Evolutionary conservation across 2,329 filamentous ascomycete species (phyloP).

Genomic region (Chalaropsis ovoidea): DNA sequence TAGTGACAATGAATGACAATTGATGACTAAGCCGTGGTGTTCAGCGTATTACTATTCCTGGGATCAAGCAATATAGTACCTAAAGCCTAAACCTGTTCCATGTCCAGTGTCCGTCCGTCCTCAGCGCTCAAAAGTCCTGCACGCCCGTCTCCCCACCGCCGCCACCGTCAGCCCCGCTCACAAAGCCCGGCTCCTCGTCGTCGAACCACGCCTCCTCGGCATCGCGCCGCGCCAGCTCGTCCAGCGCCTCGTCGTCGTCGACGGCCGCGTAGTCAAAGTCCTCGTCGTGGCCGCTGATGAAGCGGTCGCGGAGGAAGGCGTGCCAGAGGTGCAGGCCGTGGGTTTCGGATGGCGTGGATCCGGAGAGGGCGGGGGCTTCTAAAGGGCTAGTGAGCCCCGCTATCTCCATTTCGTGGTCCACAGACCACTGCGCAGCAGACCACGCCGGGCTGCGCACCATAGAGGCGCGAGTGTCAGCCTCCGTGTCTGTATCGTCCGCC

Average conservation of each 20-base stretch:
- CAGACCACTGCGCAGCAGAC: conserved; percentile 8
- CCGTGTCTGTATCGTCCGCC: not conserved
- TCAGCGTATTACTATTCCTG: no score
- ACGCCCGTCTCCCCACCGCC: conserved; percentile 55
- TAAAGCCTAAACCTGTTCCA: no score
- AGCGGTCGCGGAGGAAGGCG: conserved; percentile 61
- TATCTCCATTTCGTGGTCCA: conserved; percentile 1
- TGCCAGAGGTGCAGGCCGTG: conserved; percentile 61
- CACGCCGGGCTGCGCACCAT: not conserved
- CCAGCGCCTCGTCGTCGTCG: conserved; percentile 62
- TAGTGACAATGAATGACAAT: not conserved
- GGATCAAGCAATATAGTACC: no score
- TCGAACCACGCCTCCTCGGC: conserved; percentile 70
- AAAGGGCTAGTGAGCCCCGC: no score
- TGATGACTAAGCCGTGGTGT: not conserved
- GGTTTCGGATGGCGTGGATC: conserved; percentile 35
- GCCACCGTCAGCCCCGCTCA: conserved; percentile 36
- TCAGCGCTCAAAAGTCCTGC: conserved; percentile 54
- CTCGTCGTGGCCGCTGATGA: conserved; percentile 61
- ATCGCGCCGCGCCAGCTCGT: conserved; percentile 46
- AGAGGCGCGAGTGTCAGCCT: not conserved
- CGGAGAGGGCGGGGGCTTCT: not conserved
- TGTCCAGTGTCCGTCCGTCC: no score
- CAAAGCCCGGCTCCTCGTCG: conserved; percentile 62
- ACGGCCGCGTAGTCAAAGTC: conserved; percentile 69